Conservation (phyloP, 2,329 filamentous ascomycete genomes). For the Pseudogymnoascus sp. region DNA sequence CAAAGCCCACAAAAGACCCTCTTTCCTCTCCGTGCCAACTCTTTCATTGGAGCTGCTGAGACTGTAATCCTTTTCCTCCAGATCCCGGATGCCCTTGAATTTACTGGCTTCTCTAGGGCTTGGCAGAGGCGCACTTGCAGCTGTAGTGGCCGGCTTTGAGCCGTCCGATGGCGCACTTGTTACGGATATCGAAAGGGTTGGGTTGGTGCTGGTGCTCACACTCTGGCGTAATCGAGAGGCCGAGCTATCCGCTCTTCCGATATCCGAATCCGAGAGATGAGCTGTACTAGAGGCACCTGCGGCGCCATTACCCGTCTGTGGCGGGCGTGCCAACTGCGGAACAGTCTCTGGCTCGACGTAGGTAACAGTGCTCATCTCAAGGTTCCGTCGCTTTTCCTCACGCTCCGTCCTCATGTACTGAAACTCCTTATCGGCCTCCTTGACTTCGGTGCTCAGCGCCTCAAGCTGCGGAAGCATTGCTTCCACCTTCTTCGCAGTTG, state of each 20-base stretch:
- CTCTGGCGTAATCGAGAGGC: conserved; percentile 55
- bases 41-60: conserved; percentile 42
- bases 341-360: conserved; percentile 62
- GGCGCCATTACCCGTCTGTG: conserved; percentile 22
- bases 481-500: conserved; percentile 80
- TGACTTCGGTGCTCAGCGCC: conserved; percentile 80
- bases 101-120: conserved; percentile 34
- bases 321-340: conserved; percentile 31
- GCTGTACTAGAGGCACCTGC: conserved; percentile 17
- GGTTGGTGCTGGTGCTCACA: conserved; percentile 34
- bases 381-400: conserved; percentile 81
- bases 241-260: conserved; percentile 62
- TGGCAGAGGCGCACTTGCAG: conserved; percentile 42
- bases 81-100: conserved; percentile 87
- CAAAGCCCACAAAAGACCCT: conserved; percentile 89
- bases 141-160: conserved; percentile 36
- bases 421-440: conserved; percentile 90
- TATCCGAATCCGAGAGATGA: conserved; percentile 55
- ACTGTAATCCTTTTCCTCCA: conserved; percentile 71
- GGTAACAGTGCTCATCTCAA: conserved; percentile 78
- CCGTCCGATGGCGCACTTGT: conserved; percentile 40
- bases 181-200: conserved; percentile 26
- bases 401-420: conserved; percentile 91
- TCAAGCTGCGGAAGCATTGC: conserved; percentile 81
- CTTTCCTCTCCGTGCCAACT: conserved; percentile 67